phyloP scores from a whole-genome alignment of 768 basidiomycete species.

The Gelatoporia subvermispora region DNA sequence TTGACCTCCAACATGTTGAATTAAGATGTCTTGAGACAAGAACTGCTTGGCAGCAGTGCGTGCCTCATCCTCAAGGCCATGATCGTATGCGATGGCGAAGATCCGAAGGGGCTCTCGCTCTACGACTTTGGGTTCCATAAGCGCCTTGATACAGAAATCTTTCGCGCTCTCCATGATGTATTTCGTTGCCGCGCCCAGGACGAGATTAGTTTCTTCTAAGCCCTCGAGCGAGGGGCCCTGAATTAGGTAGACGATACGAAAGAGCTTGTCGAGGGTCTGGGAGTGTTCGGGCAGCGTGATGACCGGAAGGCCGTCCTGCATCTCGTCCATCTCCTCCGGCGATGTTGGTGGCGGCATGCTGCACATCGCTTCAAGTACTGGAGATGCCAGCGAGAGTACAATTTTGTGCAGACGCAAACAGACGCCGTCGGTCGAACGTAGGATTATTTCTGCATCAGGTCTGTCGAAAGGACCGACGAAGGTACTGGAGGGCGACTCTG shows the following conservation, averaged over 20 bases:
- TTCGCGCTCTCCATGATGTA: too few relatives aligned
- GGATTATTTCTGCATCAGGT: constrained; percentile 37
- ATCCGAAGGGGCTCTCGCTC: neutral
- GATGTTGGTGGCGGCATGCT: constrained; percentile 34
- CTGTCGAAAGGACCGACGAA: constrained; percentile 11
- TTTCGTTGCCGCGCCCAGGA: too few relatives aligned
- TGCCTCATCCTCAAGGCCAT: neutral
- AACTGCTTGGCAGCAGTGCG: neutral
- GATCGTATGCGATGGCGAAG: neutral
- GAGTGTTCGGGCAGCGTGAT: too few relatives aligned
- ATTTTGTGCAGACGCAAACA: constrained; percentile 48
- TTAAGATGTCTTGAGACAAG: constrained; percentile 2
- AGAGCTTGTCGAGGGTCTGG: too few relatives aligned
- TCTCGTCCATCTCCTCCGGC: constrained; percentile 5
- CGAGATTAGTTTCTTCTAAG: too few relatives aligned
- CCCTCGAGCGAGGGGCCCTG: too few relatives aligned
- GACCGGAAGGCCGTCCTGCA: constrained; percentile 17
- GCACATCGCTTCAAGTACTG: constrained; percentile 54
- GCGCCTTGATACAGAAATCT: too few relatives aligned
- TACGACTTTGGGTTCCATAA: too few relatives aligned
- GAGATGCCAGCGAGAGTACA: constrained; percentile 51
- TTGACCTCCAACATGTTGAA: constrained; percentile 35
- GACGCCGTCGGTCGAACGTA: constrained; percentile 47
- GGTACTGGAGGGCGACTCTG: too few relatives aligned
- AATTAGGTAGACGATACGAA: too few relatives aligned